These are phyloP conservation scores for Sclerotinia trifoliorum DNA, from an alignment of 2,329 filamentous ascomycete species.

Conservation along the genomic window DNA sequence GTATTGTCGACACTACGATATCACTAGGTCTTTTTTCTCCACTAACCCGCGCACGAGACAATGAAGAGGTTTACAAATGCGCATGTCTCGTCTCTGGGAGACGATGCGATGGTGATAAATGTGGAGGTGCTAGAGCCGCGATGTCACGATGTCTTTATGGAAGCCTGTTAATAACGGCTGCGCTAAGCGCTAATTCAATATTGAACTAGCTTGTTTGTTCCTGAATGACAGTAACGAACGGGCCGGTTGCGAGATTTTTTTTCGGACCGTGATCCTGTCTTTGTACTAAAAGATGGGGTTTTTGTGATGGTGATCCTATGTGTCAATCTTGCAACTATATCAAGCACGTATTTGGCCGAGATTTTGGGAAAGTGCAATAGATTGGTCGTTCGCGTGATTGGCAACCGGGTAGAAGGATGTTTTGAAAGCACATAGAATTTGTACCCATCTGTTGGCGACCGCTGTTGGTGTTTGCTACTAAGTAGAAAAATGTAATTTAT, in stretches of 20 bases:
- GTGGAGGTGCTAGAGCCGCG: background rate
- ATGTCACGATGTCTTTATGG: background rate
- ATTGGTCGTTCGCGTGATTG: background rate
- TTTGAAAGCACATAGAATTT: background rate
- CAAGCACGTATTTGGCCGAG: background rate
- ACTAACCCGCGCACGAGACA: background rate
- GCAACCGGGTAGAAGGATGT: slow-evolving; percentile 8
- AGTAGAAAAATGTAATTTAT: background rate
- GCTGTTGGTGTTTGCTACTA: background rate
- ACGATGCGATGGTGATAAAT: background rate
- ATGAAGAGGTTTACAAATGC: background rate
- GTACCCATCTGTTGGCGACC: background rate
- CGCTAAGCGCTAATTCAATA: background rate
- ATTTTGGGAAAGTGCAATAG: background rate
- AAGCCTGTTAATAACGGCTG: slow-evolving; percentile 10
- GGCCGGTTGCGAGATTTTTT: background rate
- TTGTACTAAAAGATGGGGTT: background rate
- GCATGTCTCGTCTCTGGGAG: background rate
- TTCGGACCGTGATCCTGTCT: background rate
- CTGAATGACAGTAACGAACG: background rate
- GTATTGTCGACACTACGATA: background rate
- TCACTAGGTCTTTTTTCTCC: background rate
- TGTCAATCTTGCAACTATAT: background rate
- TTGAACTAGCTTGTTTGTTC: background rate
- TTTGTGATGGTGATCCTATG: background rate